These are phyloP conservation scores for Yueomyces sinensis DNA, from an alignment of 805 yeast genomes.

Conservation along the genomic window DNA sequence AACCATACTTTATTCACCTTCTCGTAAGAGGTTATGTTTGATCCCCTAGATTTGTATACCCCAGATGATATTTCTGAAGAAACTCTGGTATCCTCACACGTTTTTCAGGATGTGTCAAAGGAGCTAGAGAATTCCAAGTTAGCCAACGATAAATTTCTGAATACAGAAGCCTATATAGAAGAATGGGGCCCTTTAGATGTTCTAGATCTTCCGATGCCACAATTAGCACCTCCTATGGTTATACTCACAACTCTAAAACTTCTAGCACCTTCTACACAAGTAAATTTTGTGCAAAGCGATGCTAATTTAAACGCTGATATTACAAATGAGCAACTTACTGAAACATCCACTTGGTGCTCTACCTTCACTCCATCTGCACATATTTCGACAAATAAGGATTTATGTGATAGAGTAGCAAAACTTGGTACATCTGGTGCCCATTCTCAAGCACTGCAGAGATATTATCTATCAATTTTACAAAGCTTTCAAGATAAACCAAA, in stretches of 20 bases:
- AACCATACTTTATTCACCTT: too few species aligned
- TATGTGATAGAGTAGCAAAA: not conserved
- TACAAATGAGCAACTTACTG: conserved; percentile 10
- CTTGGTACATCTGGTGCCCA: not conserved
- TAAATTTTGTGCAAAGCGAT: conserved; percentile 33
- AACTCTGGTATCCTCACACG: not conserved
- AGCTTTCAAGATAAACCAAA: conserved; percentile 3
- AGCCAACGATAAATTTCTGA: not conserved
- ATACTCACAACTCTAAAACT: conserved; percentile 33
- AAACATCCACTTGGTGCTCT: conserved; percentile 33
- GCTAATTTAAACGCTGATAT: conserved; percentile 27
- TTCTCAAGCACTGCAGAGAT: conserved; percentile 23
- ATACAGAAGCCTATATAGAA: not conserved
- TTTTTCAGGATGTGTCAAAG: not conserved
- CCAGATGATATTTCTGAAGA: conserved; percentile 5
- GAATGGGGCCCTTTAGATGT: conserved; percentile 29
- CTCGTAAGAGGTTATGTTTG: conserved; percentile 21
- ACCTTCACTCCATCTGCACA: conserved; percentile 22
- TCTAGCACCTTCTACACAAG: conserved; percentile 34
- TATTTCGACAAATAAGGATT: conserved; percentile 1
- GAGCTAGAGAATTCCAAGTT: not conserved
- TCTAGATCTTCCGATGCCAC: conserved; percentile 43
- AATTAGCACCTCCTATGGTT: conserved; percentile 34
- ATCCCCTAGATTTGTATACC: conserved; percentile 26
- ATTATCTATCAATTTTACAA: conserved; percentile 31